phyloP scores from a whole-genome alignment of 1,284 basidiomycete species.

The Filobasidium uniguttulatum region DNA sequence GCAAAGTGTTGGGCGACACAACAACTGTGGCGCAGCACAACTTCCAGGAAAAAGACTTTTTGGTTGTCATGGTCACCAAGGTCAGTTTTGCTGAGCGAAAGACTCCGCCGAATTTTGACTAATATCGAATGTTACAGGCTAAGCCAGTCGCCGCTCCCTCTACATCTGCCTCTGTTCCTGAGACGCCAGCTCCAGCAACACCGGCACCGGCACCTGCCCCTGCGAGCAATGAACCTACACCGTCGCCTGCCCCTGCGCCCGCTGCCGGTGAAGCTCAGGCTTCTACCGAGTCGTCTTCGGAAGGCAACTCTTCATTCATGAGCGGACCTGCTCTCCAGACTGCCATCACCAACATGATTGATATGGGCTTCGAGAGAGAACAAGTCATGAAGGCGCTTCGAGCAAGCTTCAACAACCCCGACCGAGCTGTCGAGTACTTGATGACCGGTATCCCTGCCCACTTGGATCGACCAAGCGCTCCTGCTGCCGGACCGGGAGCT shows the following conservation, averaged over 20 bases:
- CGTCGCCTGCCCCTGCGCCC: conserved; percentile 23
- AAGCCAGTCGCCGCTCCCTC: conserved; percentile 26
- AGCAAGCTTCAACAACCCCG: conserved; percentile 95
- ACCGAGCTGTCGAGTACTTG: conserved; percentile 93
- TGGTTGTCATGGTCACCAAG: conserved; percentile 97
- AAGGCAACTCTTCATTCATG: conserved; percentile 35
- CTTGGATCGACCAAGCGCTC: conserved; percentile 18
- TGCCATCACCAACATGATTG: conserved; percentile 66
- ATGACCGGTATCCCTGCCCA: conserved; percentile 70
- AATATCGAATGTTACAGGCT: conserved; percentile 1
- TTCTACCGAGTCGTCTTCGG: conserved; percentile 19
- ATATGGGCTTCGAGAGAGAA: conserved; percentile 89
- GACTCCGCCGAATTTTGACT: conserved; percentile 1
- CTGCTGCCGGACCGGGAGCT: conserved; percentile 1
- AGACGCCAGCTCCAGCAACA: conserved; percentile 21
- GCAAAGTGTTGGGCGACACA: conserved; percentile 80
- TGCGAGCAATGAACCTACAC: conserved; percentile 29
- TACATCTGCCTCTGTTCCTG: conserved; percentile 35
- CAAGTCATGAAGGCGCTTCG: conserved; percentile 74
- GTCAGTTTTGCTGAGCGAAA: conserved; percentile 39
- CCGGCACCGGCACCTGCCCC: conserved; percentile 19
- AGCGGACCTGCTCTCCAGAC: conserved; percentile 59
- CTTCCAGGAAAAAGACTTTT: conserved; percentile 98
- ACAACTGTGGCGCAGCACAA: conserved; percentile 78
- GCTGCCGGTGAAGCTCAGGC: conserved; percentile 22